Evolutionary conservation across 108 stramenopile species (phyloP).

Genomic region (Skeletonema costatum): DNA sequence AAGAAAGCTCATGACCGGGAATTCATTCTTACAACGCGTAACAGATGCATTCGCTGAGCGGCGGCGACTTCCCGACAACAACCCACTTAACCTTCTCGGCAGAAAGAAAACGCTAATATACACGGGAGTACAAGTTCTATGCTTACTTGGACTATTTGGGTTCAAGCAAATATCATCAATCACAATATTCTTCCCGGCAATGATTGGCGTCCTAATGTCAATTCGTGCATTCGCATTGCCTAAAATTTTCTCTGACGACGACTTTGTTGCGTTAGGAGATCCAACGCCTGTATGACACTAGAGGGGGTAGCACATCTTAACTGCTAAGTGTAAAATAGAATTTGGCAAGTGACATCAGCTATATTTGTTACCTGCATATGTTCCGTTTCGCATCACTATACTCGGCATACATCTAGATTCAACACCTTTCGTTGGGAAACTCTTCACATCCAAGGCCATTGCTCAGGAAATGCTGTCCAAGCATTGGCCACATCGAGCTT

Average conservation of each 20-base stretch:
- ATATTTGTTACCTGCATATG: too few relatives aligned
- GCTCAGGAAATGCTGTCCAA: background rate
- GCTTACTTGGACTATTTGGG: constrained; percentile 84
- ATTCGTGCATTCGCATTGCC: constrained; percentile 83
- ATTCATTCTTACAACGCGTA: constrained; percentile 75
- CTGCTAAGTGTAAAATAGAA: background rate
- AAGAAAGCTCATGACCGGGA: constrained; percentile 84
- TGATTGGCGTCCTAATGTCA: constrained; percentile 90
- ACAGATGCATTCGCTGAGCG: constrained; percentile 73
- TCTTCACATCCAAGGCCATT: constrained; percentile 2
- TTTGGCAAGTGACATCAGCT: background rate
- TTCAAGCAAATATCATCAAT: constrained; percentile 90
- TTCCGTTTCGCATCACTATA: too few relatives aligned
- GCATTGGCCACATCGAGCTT: background rate
- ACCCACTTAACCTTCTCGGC: constrained; percentile 77
- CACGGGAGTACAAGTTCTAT: constrained; percentile 65
- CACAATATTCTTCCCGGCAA: constrained; percentile 95
- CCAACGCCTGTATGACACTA: constrained; percentile 28
- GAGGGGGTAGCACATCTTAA: background rate
- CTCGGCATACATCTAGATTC: too few relatives aligned
- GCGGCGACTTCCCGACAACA: constrained; percentile 55
- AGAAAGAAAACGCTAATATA: constrained; percentile 76
- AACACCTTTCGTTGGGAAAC: too few relatives aligned
- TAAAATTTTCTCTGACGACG: constrained; percentile 76
- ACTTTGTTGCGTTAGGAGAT: constrained; percentile 79